These are phyloP conservation scores for Coelastrella sp. DNA, from an alignment of 139 green algal species.

Conservation along the genomic window DNA sequence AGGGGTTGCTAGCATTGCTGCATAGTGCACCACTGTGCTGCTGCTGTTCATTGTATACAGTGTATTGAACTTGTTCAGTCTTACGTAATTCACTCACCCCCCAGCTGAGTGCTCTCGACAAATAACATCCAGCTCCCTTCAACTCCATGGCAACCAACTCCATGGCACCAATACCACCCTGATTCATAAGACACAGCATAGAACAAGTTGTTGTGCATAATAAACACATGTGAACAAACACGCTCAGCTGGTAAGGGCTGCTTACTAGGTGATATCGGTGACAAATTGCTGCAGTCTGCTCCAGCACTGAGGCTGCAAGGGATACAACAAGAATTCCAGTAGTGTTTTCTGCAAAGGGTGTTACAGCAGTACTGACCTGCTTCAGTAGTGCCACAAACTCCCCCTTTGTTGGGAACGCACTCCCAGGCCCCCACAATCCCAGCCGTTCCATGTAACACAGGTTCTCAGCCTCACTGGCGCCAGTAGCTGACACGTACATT, in stretches of 20 bases:
- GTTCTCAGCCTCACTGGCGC: conserved; percentile 71
- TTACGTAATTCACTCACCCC: conserved; percentile 42
- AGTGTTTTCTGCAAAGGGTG: no score
- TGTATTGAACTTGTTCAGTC: not conserved
- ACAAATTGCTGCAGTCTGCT: no score
- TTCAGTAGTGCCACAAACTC: conserved; percentile 49
- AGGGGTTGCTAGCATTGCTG: no score
- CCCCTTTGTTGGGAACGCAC: conserved; percentile 53
- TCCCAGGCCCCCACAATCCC: conserved; percentile 70
- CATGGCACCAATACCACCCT: conserved; percentile 64
- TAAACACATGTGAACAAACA: no score
- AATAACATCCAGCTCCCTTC: conserved; percentile 63
- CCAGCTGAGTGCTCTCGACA: conserved; percentile 68
- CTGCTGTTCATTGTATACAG: not conserved
- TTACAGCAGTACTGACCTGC: no score
- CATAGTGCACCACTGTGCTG: no score
- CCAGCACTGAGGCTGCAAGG: no score
- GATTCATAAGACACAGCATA: not conserved
- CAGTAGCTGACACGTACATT: conserved; percentile 75
- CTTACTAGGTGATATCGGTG: no score
- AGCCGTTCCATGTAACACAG: conserved; percentile 77
- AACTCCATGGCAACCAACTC: conserved; percentile 76
- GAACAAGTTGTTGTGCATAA: no score
- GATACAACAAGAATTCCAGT: no score
- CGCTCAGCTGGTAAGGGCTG: no score